Conservation (phyloP, 2,329 filamentous ascomycete species). For the Beauveria varroae region DNA sequence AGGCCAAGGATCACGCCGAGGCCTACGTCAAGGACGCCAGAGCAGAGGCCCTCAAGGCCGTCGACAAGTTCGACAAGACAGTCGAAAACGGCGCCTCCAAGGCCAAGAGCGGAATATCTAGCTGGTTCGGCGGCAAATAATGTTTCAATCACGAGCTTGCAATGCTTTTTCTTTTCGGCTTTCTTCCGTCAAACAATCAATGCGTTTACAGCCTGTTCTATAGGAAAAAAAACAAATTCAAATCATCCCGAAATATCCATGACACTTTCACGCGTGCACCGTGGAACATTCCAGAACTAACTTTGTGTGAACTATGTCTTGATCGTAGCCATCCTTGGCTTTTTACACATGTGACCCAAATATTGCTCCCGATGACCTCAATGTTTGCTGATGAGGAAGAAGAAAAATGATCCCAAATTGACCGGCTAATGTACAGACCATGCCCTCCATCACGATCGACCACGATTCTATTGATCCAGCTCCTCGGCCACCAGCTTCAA, state of each 20-base stretch:
- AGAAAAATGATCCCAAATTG: not conserved
- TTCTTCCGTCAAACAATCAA: not conserved
- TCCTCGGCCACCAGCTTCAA: constrained; percentile 65
- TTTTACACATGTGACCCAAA: not conserved
- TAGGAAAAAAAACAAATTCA: not conserved
- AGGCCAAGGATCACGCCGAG: constrained; percentile 54
- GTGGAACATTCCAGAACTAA: not conserved
- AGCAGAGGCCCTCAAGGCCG: constrained; percentile 59
- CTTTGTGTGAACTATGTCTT: not conserved
- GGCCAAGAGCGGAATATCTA: constrained; percentile 74
- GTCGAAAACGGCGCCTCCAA: constrained; percentile 72
- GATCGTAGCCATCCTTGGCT: not conserved
- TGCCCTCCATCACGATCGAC: not conserved
- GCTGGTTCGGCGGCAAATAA: constrained; percentile 68
- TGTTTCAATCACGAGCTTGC: constrained; percentile 10
- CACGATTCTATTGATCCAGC: constrained; percentile 23
- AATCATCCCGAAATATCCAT: not conserved
- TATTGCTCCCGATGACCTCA: not conserved
- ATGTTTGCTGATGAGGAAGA: not conserved
- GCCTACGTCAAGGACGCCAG: constrained; percentile 55
- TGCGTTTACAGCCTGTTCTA: not conserved
- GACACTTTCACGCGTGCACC: not conserved
- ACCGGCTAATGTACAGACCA: constrained; percentile 1
- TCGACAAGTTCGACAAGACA: constrained; percentile 76
- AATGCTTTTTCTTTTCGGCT: not conserved